Percentiles rank a stretch among this genome's conserved stretches.
Conservation (phyloP, 495 filamentous ascomycete species). For the Trypethelium eluteriae region DNA sequence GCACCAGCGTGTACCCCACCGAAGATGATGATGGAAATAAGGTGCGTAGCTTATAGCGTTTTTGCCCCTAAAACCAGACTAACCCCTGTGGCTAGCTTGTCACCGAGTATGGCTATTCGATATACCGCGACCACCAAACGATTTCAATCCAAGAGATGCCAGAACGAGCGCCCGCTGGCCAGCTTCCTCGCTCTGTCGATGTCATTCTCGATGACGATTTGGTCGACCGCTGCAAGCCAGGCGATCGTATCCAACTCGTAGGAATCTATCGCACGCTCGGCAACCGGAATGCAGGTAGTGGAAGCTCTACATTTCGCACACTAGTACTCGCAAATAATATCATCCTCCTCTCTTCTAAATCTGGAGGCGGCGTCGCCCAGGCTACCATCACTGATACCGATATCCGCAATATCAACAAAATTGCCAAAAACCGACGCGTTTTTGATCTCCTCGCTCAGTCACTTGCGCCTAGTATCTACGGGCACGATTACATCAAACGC, state of each 20-base stretch:
- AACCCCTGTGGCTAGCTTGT: constrained; percentile 47
- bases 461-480: constrained; percentile 94
- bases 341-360: constrained; percentile 90
- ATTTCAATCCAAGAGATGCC: constrained; percentile 99
- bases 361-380: constrained; percentile 86
- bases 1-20: constrained; percentile 84
- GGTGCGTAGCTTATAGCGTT: constrained; percentile 32
- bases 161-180: constrained; percentile 88
- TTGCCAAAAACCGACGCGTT: constrained; percentile 88
- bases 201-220: constrained; percentile 96
- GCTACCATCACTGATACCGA: constrained; percentile 94
- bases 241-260: constrained; percentile 91
- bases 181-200: constrained; percentile 94
- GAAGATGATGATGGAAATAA: constrained; percentile 80
- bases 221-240: constrained; percentile 90
- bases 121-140: constrained; percentile 93
- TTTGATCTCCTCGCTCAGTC: constrained; percentile 94
- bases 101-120: constrained; percentile 93
- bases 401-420: constrained; percentile 96
- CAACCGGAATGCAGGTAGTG: constrained; percentile 81
- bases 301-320: constrained; percentile 87
- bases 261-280: constrained; percentile 89
- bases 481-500: constrained; percentile 97
- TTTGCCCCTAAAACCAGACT: background rate
- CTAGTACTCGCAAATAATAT: constrained; percentile 90